phyloP scores from a whole-genome alignment of 768 basidiomycete species.

The Piloderma croceum region DNA sequence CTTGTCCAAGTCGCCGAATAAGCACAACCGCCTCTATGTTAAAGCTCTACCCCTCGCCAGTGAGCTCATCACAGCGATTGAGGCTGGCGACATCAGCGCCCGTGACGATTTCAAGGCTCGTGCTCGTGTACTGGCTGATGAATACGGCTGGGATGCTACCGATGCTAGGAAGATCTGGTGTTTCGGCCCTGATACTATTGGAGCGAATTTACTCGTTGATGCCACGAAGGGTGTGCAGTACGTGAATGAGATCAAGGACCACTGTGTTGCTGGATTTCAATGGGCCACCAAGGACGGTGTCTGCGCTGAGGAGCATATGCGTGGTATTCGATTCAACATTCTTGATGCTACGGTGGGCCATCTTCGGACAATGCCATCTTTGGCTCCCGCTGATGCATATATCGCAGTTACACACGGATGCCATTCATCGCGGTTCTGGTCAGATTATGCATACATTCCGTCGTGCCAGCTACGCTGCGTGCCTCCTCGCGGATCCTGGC shows the following conservation, averaged over 20 bases:
- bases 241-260: conserved; percentile 71
- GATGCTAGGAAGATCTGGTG: conserved; percentile 70
- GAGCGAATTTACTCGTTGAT: conserved; percentile 63
- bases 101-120: conserved; percentile 67
- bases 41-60: conserved; percentile 58
- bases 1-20: conserved; percentile 69
- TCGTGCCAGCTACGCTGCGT: conserved; percentile 61
- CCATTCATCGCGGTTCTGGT: conserved; percentile 68
- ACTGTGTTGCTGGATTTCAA: conserved; percentile 68
- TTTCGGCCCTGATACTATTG: conserved; percentile 66
- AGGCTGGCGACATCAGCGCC: conserved; percentile 52
- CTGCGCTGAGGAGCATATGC: conserved; percentile 63
- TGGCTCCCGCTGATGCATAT: neutral
- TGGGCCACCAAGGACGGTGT: conserved; percentile 70
- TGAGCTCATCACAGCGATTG: conserved; percentile 57
- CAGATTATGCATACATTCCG: conserved; percentile 63
- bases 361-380: conserved; percentile 8
- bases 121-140: conserved; percentile 61
- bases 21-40: conserved; percentile 64
- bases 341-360: conserved; percentile 46
- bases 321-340: conserved; percentile 62
- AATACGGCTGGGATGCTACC: conserved; percentile 66
- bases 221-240: conserved; percentile 68
- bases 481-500: conserved; percentile 53
- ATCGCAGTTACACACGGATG: conserved; percentile 57